Percentiles rank a stretch among this genome's conserved stretches.
phyloP scores from a whole-genome alignment of 2,329 filamentous ascomycete species.

The Pseudohalonectria lignicola region DNA sequence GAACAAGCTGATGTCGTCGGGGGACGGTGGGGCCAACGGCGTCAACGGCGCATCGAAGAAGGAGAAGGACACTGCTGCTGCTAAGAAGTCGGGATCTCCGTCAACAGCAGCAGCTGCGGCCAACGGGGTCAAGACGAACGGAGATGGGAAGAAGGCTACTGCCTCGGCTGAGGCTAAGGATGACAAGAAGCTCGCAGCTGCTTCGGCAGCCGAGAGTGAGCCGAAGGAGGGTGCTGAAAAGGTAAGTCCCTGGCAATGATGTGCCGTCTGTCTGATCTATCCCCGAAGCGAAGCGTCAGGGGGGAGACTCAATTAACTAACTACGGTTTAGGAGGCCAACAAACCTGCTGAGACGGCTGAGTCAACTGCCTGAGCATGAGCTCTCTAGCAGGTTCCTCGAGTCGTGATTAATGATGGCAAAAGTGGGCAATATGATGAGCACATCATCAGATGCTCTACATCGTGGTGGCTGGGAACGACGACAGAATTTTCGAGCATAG shows the following conservation, averaged over 20 bases:
- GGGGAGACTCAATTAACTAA: too few relatives aligned
- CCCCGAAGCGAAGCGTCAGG: too few relatives aligned
- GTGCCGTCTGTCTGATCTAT: too few relatives aligned
- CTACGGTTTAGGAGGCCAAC: conserved; percentile 7
- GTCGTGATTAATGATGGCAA: conserved; percentile 14
- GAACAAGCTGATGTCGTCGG: conserved; percentile 68
- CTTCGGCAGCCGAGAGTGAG: too few relatives aligned
- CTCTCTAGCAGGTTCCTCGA: too few relatives aligned
- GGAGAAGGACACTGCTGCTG: conserved; percentile 15
- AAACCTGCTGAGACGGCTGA: conserved; percentile 21
- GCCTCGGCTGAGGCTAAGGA: conserved; percentile 22
- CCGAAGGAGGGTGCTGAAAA: conserved; percentile 13
- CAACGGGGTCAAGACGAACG: conserved; percentile 27
- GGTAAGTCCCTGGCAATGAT: too few relatives aligned
- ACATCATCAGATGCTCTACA: too few relatives aligned
- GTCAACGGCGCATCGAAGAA: conserved; percentile 35
- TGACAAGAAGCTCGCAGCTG: conserved; percentile 27
- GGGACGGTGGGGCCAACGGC: conserved; percentile 35
- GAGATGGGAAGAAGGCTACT: conserved; percentile 18
- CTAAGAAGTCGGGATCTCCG: conserved; percentile 26
- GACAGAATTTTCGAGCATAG: too few relatives aligned
- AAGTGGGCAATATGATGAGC: conserved; percentile 16
- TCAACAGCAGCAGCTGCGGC: too few relatives aligned
- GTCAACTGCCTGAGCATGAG: conserved; percentile 12
- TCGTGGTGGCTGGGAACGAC: too few relatives aligned